Conservation (phyloP, 2,329 filamentous ascomycete genomes). For the Aspergillus quadrilineatus region DNA sequence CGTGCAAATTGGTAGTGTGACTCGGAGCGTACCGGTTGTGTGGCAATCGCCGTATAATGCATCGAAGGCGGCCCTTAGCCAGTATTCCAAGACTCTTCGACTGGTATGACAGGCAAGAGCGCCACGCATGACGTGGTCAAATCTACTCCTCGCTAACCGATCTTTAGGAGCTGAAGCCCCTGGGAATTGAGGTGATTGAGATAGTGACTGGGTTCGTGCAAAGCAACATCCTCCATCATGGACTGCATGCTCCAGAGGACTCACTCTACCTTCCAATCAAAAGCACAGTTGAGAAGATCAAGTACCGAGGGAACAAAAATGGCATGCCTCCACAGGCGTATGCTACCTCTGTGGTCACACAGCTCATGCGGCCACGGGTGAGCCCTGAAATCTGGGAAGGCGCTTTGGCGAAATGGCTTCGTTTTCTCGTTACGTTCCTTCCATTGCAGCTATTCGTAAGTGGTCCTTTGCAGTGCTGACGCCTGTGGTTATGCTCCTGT, state of each 20-base stretch:
- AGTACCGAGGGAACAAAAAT: conserved; percentile 18
- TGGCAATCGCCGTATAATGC: conserved; percentile 5
- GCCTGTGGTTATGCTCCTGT: no score
- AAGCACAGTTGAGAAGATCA: conserved; percentile 13
- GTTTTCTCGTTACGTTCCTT: not conserved
- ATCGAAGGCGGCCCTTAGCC: conserved; percentile 6
- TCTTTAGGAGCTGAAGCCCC: not conserved
- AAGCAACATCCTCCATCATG: conserved; percentile 5
- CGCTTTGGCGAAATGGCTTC: not conserved
- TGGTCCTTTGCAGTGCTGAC: no score
- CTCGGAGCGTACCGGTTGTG: conserved; percentile 5
- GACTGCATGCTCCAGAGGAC: not conserved
- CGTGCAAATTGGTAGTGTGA: conserved; percentile 24
- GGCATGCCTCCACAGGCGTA: conserved; percentile 18
- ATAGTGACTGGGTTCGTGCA: conserved; percentile 4
- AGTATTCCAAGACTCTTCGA: conserved; percentile 1
- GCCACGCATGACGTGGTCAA: not conserved
- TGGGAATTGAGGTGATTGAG: conserved; percentile 4
- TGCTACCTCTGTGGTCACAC: conserved; percentile 11
- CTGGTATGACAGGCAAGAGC: not conserved
- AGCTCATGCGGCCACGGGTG: not conserved
- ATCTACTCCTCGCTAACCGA: not conserved
- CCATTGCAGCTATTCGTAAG: no score
- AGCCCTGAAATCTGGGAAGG: conserved; percentile 1
- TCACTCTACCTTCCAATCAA: conserved; percentile 3